Conservation (phyloP, 1,139 yeast species). For the Yamadazyma triangularis region DNA sequence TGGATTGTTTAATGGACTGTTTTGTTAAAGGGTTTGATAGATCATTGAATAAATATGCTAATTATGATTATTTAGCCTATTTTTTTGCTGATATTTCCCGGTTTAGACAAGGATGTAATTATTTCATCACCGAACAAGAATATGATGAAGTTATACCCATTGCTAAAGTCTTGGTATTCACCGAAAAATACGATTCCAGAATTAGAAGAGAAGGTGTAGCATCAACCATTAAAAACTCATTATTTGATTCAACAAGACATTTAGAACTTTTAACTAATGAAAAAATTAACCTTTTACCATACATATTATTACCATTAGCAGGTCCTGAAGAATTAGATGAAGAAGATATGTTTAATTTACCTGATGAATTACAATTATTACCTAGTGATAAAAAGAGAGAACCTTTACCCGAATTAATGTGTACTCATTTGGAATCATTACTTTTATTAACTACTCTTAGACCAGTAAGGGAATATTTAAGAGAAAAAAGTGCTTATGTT, state of each 20-base stretch:
- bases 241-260: conserved; percentile 77
- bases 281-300: conserved; percentile 72
- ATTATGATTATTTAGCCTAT: conserved; percentile 78
- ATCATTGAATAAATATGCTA: conserved; percentile 64
- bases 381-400: conserved; percentile 79
- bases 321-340: conserved; percentile 76
- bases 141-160: conserved; percentile 81
- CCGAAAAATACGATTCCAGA: conserved; percentile 73
- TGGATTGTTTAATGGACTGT: conserved; percentile 85
- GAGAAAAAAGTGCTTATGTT: conserved; percentile 79
- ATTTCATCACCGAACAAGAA: conserved; percentile 64
- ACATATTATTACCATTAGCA: conserved; percentile 76
- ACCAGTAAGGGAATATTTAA: conserved; percentile 65
- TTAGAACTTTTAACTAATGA: conserved; percentile 54
- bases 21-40: conserved; percentile 83
- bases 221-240: conserved; percentile 82
- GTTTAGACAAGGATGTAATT: conserved; percentile 62
- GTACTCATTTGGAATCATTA: conserved; percentile 72
- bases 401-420: conserved; percentile 58
- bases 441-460: conserved; percentile 73
- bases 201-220: conserved; percentile 91
- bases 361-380: conserved; percentile 81
- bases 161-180: conserved; percentile 75
- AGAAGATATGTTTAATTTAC: conserved; percentile 83
- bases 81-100: conserved; percentile 91